These are phyloP conservation scores for Penicillium maclennaniae DNA, from an alignment of 495 filamentous ascomycete genomes.

Conservation along the genomic window DNA sequence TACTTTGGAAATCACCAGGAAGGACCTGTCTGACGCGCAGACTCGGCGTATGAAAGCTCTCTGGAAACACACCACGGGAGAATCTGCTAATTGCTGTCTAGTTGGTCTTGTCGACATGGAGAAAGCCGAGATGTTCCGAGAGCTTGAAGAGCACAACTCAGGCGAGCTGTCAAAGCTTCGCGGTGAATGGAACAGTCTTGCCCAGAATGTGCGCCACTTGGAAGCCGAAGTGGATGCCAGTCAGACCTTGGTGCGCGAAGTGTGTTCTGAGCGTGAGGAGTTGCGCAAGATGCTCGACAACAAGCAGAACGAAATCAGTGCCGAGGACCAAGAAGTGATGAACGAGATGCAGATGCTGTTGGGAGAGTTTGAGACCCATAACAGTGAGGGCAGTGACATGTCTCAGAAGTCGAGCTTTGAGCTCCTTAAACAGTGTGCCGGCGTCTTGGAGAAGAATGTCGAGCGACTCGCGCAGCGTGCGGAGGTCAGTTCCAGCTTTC, in stretches of 20 bases:
- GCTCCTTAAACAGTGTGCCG: slow-evolving; percentile 41
- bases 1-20: slow-evolving; percentile 32
- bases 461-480: slow-evolving; percentile 46
- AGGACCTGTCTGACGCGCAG: slow-evolving; percentile 36
- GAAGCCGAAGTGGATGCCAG: slow-evolving; percentile 42
- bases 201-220: slow-evolving; percentile 37
- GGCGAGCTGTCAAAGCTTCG: slow-evolving; percentile 45
- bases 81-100: slow-evolving; percentile 28
- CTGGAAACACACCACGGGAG: neutral
- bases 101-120: slow-evolving; percentile 47
- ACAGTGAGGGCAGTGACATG: slow-evolving; percentile 29
- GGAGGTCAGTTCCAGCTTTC: slow-evolving; percentile 35
- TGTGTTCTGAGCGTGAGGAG: slow-evolving; percentile 42
- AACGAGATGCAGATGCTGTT: slow-evolving; percentile 44
- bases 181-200: slow-evolving; percentile 41
- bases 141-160: slow-evolving; percentile 44
- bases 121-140: slow-evolving; percentile 45
- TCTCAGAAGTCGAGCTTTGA: slow-evolving; percentile 39
- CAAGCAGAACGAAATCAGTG: slow-evolving; percentile 36
- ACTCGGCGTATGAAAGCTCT: slow-evolving; percentile 35
- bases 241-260: slow-evolving; percentile 37
- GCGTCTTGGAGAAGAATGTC: slow-evolving; percentile 43
- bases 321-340: slow-evolving; percentile 40
- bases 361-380: slow-evolving; percentile 37
- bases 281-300: slow-evolving; percentile 41